Base-by-base conservation (phyloP, 371 early-diverging fungal genomes). In the Aphelidium insulamus region DNA sequence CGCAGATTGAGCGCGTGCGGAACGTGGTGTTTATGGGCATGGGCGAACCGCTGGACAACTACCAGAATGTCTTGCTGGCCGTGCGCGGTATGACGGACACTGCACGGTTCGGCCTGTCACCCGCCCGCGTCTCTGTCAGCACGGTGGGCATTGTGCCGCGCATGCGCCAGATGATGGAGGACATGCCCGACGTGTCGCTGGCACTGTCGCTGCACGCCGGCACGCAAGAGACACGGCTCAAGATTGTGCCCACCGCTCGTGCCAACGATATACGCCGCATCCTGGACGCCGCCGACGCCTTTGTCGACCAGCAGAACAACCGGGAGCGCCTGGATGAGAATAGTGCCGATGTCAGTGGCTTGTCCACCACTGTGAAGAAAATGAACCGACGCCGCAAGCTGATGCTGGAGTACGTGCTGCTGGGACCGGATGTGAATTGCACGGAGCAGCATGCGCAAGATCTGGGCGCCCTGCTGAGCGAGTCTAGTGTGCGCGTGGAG, bases 141-240 rank as follows among this genome's bases (percentile, higher is more conserved):
- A 90, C 91, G 0, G 83, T 84, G 4, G 91, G 91, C 17, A 78
- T 90, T 1, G 76, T 72, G 0, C 82, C 85, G 4, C 54, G 75
- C 15, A 68, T 90, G 20, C 62, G 65, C 5, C 59, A 70, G 20
- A 49, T 87, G 16, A 73, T 71, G 6, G 48, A 58, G 15, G 83
- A 83, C 37, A 39, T 46, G 4, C 66, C 81, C 3, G 72, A 73
- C 14, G 72, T 84, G 12, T 68, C 74, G 0, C 52, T 90, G 24
- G 88, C 91, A 0, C 63, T 90, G 10, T 80, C 81, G 2, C 54
- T 90, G 3, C 91, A 90, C 50, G 85, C 87, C 1, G 72, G 79
- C 16, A 75, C 67, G 21, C 72, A 87, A 38, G 59, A 55, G 11
- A 47, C 77, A n/a, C 60, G 91, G 12, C 55, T 62, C 30, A 57